phyloP scores from a whole-genome alignment of 179 eudicot genomes.

The Beta lomatogona region DNA sequence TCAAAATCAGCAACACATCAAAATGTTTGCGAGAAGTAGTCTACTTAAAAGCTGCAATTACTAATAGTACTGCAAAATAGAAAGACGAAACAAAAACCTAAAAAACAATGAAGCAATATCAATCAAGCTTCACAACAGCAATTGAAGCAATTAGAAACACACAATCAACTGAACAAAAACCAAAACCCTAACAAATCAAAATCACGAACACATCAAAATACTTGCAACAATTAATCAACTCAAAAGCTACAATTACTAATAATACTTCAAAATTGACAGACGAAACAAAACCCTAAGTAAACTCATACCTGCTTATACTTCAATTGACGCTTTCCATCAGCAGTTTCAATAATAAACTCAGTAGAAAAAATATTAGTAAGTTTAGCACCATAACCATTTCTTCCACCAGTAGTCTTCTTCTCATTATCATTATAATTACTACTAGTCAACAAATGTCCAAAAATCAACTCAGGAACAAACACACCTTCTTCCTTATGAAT shows the following conservation, averaged over 20 bases:
- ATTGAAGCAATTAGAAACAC: not conserved
- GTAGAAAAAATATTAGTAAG: constrained; percentile 87
- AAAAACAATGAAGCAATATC: too few relatives aligned
- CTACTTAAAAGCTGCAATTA: too few relatives aligned
- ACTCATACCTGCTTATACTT: constrained; percentile 76
- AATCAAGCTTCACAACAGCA: too few relatives aligned
- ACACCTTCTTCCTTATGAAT: constrained; percentile 82
- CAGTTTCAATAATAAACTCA: constrained; percentile 80
- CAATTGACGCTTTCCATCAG: constrained; percentile 78
- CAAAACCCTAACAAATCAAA: not conserved
- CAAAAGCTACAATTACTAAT: too few relatives aligned
- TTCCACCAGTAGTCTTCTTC: constrained; percentile 94
- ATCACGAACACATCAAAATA: not conserved
- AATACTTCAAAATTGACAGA: too few relatives aligned
- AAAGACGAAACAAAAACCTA: not conserved
- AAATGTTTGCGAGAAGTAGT: too few relatives aligned
- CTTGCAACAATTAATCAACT: too few relatives aligned
- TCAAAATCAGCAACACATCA: too few relatives aligned
- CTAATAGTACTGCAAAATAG: not conserved
- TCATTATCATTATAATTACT: constrained; percentile 73
- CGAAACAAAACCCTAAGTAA: too few relatives aligned
- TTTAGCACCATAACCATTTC: constrained; percentile 93
- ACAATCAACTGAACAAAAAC: not conserved
- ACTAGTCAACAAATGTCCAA: constrained; percentile 85
- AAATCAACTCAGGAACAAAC: constrained; percentile 87